Evolutionary conservation across 1,284 basidiomycete genomes (phyloP).

Genomic region (Agroathelia rolfsii): DNA sequence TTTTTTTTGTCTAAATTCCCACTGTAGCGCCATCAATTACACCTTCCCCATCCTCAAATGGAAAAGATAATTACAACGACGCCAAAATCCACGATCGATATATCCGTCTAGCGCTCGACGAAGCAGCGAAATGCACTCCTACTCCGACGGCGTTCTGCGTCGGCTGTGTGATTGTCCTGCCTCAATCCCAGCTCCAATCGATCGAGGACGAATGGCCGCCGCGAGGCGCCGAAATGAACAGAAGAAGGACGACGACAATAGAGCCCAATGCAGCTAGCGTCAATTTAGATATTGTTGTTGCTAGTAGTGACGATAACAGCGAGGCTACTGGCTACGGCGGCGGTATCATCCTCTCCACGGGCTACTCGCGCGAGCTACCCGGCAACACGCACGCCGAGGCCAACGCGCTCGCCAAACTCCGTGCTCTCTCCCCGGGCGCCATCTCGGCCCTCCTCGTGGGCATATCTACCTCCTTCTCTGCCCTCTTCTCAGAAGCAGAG

Average conservation of each 20-base stretch:
- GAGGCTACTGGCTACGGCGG: too few relatives aligned
- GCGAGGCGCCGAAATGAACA: too few relatives aligned
- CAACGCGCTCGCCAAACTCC: constrained; percentile 79
- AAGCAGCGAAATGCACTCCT: constrained; percentile 68
- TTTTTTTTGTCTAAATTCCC: too few relatives aligned
- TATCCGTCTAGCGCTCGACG: constrained; percentile 58
- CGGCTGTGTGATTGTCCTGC: constrained; percentile 82
- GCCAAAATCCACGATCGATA: constrained; percentile 41
- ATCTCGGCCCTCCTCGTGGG: too few relatives aligned
- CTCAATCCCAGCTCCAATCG: constrained; percentile 35
- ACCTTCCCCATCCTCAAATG: too few relatives aligned
- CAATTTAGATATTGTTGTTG: too few relatives aligned
- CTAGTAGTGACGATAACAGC: too few relatives aligned
- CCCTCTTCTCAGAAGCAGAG: constrained; percentile 32
- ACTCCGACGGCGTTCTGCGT: constrained; percentile 88
- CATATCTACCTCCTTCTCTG: too few relatives aligned
- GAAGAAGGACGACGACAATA: too few relatives aligned
- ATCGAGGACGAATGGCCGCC: constrained; percentile 23
- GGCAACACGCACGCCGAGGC: constrained; percentile 99
- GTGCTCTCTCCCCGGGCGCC: constrained; percentile 30
- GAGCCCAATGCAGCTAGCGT: too few relatives aligned
- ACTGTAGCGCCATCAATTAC: too few relatives aligned
- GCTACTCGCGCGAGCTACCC: constrained; percentile 85
- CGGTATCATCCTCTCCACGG: constrained; percentile 64
- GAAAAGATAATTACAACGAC: too few relatives aligned